phyloP scores from a whole-genome alignment of 345 rosid genomes.

The Gossypium arboreum region DNA sequence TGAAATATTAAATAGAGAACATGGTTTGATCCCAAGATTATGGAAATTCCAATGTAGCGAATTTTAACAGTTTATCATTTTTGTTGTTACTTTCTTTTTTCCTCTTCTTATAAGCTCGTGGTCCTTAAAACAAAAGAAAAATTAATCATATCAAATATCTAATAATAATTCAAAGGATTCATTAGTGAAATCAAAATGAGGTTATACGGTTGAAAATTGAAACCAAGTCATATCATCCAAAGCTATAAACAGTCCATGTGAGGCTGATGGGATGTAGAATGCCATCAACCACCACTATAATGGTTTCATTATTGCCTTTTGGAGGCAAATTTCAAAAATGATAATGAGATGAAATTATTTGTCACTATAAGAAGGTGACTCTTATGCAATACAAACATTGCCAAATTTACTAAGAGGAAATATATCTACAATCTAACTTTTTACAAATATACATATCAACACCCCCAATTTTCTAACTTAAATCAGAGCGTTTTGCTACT shows the following conservation, averaged over 20 bases:
- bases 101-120: no score
- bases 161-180: background rate
- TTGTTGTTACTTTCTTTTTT: no score
- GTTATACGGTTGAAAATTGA: background rate
- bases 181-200: background rate
- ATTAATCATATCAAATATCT: background rate
- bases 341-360: background rate
- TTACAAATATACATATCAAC: background rate
- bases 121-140: no score
- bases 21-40: no score
- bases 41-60: no score
- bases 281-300: slow-evolving; percentile 13
- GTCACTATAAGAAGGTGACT: background rate
- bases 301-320: slow-evolving; percentile 8
- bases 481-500: background rate
- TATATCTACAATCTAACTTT: background rate
- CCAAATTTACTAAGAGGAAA: background rate
- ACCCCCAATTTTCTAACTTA: background rate
- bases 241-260: background rate
- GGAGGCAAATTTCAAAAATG: background rate
- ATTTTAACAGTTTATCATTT: no score
- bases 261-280: background rate
- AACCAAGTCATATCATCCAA: slow-evolving; percentile 3
- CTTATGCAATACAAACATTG: background rate
- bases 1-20: no score